Percentiles rank a stretch among this genome's conserved stretches.
Evolutionary conservation across 2,329 filamentous ascomycete genomes (phyloP).

Genomic region (Didymella exigua): DNA sequence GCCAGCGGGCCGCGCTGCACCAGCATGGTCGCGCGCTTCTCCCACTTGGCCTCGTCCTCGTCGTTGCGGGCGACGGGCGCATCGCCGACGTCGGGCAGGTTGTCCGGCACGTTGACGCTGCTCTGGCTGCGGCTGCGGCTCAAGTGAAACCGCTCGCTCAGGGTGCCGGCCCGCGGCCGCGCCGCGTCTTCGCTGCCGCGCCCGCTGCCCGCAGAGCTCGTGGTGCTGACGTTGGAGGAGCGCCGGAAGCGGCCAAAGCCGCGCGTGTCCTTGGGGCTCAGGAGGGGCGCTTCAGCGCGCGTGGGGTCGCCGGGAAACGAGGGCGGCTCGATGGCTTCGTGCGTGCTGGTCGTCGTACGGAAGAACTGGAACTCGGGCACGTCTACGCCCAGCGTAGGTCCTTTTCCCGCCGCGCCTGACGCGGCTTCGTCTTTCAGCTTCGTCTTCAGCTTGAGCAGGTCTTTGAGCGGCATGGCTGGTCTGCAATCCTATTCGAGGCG

Average conservation of each 20-base stretch:
- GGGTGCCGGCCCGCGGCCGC: constrained; percentile 6
- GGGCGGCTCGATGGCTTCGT: constrained; percentile 79
- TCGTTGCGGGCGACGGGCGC: constrained; percentile 48
- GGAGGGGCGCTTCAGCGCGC: constrained; percentile 34
- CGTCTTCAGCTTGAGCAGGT: constrained; percentile 68
- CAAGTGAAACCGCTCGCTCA: constrained; percentile 68
- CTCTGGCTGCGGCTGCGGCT: constrained; percentile 59
- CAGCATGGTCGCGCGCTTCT: constrained; percentile 88
- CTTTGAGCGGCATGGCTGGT: constrained; percentile 62
- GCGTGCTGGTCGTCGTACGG: constrained; percentile 78
- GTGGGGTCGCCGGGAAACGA: constrained; percentile 53
- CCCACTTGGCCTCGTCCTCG: constrained; percentile 73
- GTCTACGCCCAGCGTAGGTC: constrained; percentile 36
- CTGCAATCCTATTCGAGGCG: constrained; percentile 20
- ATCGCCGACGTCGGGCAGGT: constrained; percentile 76
- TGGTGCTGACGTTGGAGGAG: constrained; percentile 41
- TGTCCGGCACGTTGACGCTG: constrained; percentile 75
- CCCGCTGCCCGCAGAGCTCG: constrained; percentile 10
- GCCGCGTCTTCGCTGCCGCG: constrained; percentile 9
- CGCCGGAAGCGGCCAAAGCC: constrained; percentile 42
- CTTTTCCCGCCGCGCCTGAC: constrained; percentile 26
- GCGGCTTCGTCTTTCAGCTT: constrained; percentile 57
- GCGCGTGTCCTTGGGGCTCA: constrained; percentile 35
- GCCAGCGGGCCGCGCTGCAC: constrained; percentile 64
- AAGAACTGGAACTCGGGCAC: constrained; percentile 77